Percentiles rank a stretch among this genome's conserved stretches.
These are phyloP conservation scores for Cercophora samala DNA, from an alignment of 495 filamentous ascomycete genomes.

Conservation along the genomic window DNA sequence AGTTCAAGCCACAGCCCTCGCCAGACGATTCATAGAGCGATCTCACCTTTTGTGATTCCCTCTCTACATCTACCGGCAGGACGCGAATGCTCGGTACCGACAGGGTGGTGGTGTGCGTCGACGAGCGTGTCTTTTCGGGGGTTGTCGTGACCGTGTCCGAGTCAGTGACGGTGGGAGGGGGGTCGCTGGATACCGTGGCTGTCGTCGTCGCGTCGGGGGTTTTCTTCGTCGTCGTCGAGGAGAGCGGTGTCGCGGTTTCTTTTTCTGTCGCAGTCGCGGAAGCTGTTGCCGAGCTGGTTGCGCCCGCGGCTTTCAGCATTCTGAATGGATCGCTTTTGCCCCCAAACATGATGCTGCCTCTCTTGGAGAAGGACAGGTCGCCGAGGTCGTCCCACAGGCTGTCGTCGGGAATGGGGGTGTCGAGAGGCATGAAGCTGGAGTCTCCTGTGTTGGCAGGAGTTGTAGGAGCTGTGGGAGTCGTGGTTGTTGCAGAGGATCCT, in stretches of 20 bases:
- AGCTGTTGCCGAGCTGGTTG: background rate
- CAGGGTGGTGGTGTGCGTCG: slow-evolving; percentile 19
- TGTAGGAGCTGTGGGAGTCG: background rate
- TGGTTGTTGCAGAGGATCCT: slow-evolving; percentile 16
- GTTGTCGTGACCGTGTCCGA: background rate
- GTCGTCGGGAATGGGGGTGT: slow-evolving; percentile 51
- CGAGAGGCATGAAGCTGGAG: slow-evolving; percentile 42
- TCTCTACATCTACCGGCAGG: slow-evolving; percentile 76
- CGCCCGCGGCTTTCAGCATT: slow-evolving; percentile 12
- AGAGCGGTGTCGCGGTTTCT: background rate
- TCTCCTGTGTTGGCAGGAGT: background rate
- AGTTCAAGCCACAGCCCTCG: slow-evolving; percentile 49
- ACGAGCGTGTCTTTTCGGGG: slow-evolving; percentile 10
- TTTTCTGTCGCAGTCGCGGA: slow-evolving; percentile 3
- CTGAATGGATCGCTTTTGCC: slow-evolving; percentile 39
- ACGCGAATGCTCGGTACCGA: slow-evolving; percentile 48
- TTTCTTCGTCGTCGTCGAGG: background rate
- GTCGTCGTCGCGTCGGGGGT: background rate
- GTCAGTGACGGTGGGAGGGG: background rate
- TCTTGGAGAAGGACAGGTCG: slow-evolving; percentile 53
- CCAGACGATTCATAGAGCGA: slow-evolving; percentile 86
- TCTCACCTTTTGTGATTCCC: slow-evolving; percentile 82
- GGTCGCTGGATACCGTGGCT: background rate
- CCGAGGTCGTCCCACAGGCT: slow-evolving; percentile 50
- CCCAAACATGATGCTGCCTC: slow-evolving; percentile 65